phyloP scores from a whole-genome alignment of 345 rosid genomes.

The Acer yangbiense region DNA sequence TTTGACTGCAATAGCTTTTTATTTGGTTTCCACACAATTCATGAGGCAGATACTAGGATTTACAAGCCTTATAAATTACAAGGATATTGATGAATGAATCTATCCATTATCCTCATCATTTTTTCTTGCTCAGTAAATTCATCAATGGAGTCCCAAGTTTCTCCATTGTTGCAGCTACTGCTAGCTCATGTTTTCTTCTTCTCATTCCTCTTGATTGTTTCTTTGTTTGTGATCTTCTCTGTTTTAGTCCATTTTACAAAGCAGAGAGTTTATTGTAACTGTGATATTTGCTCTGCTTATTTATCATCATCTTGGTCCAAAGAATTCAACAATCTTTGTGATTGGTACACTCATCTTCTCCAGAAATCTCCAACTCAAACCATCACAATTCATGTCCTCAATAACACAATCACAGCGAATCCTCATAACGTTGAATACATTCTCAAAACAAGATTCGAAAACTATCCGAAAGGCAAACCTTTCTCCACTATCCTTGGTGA shows the following conservation, averaged over 20 bases:
- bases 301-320: conserved; percentile 38
- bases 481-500: conserved; percentile 47
- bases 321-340: conserved; percentile 43
- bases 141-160: conserved; percentile 11
- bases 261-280: conserved; percentile 34
- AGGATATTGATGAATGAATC: not conserved
- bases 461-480: conserved; percentile 56
- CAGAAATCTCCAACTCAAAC: conserved; percentile 39
- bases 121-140: not conserved
- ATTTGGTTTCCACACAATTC: not conserved
- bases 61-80: conserved; percentile 9
- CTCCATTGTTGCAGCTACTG: conserved; percentile 1
- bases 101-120: not conserved
- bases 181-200: conserved; percentile 2
- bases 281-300: conserved; percentile 40
- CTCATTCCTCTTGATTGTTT: conserved; percentile 11
- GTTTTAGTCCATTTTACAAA: conserved; percentile 19
- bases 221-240: conserved; percentile 16
- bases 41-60: not conserved
- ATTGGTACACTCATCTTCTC: conserved; percentile 50
- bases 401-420: conserved; percentile 44
- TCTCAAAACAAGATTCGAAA: conserved; percentile 44
- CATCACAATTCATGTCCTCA: conserved; percentile 39
- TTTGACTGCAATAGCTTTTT: no score
- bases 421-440: conserved; percentile 46